Base-by-base conservation (phyloP, 1,284 basidiomycete genomes). In the Puccinia polysora region DNA sequence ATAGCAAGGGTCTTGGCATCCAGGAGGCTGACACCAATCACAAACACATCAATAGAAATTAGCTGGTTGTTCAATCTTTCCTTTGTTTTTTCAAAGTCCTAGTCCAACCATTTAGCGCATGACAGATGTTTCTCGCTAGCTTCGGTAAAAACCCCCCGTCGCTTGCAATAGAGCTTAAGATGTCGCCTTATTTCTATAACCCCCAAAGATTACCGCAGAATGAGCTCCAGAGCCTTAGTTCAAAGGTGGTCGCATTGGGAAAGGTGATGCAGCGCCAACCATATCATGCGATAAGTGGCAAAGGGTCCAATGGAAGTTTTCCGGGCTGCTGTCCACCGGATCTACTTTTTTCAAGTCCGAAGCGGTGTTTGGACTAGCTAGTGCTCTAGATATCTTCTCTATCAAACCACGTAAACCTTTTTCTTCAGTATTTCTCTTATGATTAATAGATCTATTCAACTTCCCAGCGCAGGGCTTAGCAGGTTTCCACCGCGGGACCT, bases 221-320 rank as follows among this genome's bases (percentile, higher is more conserved):
- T 20, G 58, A 60, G 40, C 38, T 15, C 38, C 23, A 36, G 36
- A 60, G 12, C 40, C 32, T 15, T 43, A 28, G 38, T 20, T 18
- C 4, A 71, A 36, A 2, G 68, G 58, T 5, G 58, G 58, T 62
- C 68, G 58, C 68, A 71, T 71, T 40, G 68, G 68, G 45, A 62
- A 71, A 36, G 68, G 68, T 6, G 68, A 71, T 36, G 68, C 68
- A 50, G 68, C 8, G 25, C 68, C 68, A 62, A 71, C 59, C 47
- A 71, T 38, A 15, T 58, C 59, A 63, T 71, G 68, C n/a, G 68
- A 71, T 25, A 60, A 43, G 45, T 60, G 40, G 23, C 20, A 60
- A 45, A 45, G 38, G 45, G 12, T 3, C 38, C 23, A 43, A n/a
- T n/a, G n/a, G 23, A 28, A 4, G 10, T 60, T 43, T 30, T 60